Percentiles rank a stretch among this genome's conserved stretches.
phyloP scores from a whole-genome alignment of 1,284 basidiomycete species.

The Cryptococcus maquisensis region DNA sequence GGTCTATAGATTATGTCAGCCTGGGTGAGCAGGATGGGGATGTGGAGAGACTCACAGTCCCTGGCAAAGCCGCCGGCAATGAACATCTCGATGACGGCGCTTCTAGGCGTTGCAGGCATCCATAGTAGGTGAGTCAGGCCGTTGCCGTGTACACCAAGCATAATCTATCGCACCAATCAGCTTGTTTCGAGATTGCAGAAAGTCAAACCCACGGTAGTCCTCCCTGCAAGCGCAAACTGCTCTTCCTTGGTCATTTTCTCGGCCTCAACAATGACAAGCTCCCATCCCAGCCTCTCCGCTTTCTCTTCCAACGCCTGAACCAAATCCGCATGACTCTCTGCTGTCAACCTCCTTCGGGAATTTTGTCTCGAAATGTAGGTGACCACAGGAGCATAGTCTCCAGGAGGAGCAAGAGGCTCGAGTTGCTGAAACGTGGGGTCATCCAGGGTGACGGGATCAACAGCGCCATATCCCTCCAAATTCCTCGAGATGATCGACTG shows the following conservation, averaged over 20 bases:
- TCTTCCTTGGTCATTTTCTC: conserved; percentile 47
- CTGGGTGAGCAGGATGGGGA: background rate
- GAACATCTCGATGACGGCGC: conserved; percentile 50
- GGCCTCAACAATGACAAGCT: conserved; percentile 54
- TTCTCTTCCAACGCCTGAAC: conserved; percentile 59
- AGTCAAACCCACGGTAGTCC: conserved; percentile 39
- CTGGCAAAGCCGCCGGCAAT: conserved; percentile 45
- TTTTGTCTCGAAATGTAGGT: conserved; percentile 71
- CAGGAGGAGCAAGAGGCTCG: conserved; percentile 22
- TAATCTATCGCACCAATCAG: conserved; percentile 30
- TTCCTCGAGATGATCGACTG: conserved; percentile 43
- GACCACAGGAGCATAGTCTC: conserved; percentile 56
- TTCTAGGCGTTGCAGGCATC: conserved; percentile 48
- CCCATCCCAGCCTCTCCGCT: conserved; percentile 57
- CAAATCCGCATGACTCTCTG: conserved; percentile 59
- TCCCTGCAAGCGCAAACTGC: conserved; percentile 45
- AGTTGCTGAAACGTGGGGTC: conserved; percentile 41
- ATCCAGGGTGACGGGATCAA: conserved; percentile 27
- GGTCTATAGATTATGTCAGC: conserved; percentile 23
- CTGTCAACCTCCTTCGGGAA: conserved; percentile 56
- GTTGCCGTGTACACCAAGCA: conserved; percentile 50
- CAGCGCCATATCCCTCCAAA: conserved; percentile 44
- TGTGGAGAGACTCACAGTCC: conserved; percentile 34
- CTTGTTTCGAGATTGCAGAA: background rate
- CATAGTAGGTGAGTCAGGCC: conserved; percentile 49